A percentile compares a stretch with the other conserved stretches of the same genome.
These are phyloP conservation scores for Hypholoma sublateritium DNA, from an alignment of 768 basidiomycete species.

Conservation along the genomic window DNA sequence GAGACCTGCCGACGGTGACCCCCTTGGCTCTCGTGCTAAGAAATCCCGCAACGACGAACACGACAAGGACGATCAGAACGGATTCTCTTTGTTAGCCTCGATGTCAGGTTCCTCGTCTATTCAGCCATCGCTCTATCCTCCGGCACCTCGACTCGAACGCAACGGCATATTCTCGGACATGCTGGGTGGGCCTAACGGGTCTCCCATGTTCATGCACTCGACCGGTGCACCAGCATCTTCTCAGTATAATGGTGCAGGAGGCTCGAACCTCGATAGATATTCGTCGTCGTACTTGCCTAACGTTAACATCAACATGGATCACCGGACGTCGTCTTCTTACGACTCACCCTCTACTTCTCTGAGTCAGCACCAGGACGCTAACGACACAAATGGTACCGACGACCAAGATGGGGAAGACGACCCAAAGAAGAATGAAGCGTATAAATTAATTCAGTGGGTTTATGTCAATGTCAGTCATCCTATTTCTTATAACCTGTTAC, in stretches of 20 bases:
- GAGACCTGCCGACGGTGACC: conserved; percentile 54
- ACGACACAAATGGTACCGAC: conserved; percentile 34
- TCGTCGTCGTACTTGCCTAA: conserved; percentile 53
- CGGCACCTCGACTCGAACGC: conserved; percentile 42
- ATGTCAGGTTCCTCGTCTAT: conserved; percentile 37
- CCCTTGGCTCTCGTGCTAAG: conserved; percentile 42
- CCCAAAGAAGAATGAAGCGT: conserved; percentile 75
- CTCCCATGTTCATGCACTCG: conserved; percentile 62
- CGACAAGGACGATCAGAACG: conserved; percentile 36
- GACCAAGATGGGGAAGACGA: conserved; percentile 64
- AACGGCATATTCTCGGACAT: conserved; percentile 60
- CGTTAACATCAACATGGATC: conserved; percentile 58
- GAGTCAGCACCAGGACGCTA: conserved; percentile 29
- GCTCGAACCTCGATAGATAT: conserved; percentile 40
- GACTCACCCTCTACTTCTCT: conserved; percentile 30
- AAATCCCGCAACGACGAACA: conserved; percentile 47
- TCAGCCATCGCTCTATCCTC: conserved; percentile 45
- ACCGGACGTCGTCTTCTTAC: conserved; percentile 50
- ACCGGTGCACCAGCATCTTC: conserved; percentile 39
- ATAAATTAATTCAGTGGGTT: conserved; percentile 76
- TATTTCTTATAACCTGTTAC: background rate
- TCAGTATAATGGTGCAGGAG: conserved; percentile 38
- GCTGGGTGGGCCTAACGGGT: conserved; percentile 50
- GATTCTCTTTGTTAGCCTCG: conserved; percentile 59
- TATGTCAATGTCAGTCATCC: background rate